Base-by-base conservation (phyloP, 305 asterid genomes). In the Fraxinus albicans region DNA sequence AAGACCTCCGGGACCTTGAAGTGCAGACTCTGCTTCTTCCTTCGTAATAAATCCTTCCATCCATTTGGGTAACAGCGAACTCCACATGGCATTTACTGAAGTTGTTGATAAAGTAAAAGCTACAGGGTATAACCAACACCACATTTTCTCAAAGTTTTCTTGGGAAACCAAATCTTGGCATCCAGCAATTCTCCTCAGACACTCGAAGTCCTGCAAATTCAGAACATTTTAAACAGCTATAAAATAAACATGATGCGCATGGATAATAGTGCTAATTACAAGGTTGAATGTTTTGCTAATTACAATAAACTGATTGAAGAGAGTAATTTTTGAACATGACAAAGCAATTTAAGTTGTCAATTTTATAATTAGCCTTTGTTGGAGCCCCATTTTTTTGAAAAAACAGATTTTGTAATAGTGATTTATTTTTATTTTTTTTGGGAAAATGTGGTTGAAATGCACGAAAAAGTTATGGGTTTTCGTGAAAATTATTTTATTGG, bases 91-190 rank as follows among this genome's bases (percentile, higher is more conserved):
- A 38, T 89, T 90, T 8, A 95, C 86, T 33, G 90, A 84, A 21
- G 78, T 83, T 77, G 85, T 94, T n/a, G 99, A 93, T 83, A 96
- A 83, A 53, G 94, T 88, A 65, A 85, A 87, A 74, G 97, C 98
- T 80, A 96, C 94, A 0, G 99, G 98, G 85, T 92, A 96, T 83
- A 96, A 80, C 98, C 98, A 96, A 73, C 89, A 90, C 99, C 98
- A 96, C 87, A 96, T 77, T 85, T 92, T 92, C 90, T 95, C 98
- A 10, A 96, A 96, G 83, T 91, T 83, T 81, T 89, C 96, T 87
- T 89, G 93, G 63, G 90, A 86, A 76, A 92, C 95, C 40, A 89
- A 60, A 38, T 92, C 98, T 80, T 87, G 91, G 80, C 94, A 92
- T 60, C 97, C 96, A 4, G 91, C 89, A 76, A 95, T 85, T 88